phyloP scores from a whole-genome alignment of 305 asterid species.

The Fraxinus albicans region DNA sequence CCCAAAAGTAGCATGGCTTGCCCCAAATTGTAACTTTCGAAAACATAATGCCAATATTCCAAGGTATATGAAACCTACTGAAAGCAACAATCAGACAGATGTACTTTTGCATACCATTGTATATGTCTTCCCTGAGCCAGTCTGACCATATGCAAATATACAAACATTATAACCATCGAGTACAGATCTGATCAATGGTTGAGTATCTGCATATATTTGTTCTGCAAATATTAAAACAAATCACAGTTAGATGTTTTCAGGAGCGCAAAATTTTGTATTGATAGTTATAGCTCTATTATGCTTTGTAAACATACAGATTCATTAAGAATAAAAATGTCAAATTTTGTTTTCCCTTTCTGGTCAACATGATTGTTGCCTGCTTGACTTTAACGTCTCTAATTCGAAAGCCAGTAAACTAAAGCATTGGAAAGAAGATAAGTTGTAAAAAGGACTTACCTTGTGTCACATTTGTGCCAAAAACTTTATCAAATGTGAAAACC shows the following conservation, averaged over 20 bases:
- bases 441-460: slow-evolving; percentile 54
- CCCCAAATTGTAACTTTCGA: not conserved
- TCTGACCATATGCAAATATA: slow-evolving; percentile 93
- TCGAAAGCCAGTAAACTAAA: not conserved
- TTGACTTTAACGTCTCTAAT: not conserved
- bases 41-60: not conserved
- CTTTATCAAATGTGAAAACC: slow-evolving; percentile 81
- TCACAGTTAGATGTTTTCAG: slow-evolving; percentile 18
- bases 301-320: not conserved
- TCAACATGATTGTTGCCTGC: slow-evolving; percentile 4
- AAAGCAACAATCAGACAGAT: slow-evolving; percentile 1
- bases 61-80: not conserved
- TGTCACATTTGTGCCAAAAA: slow-evolving; percentile 65
- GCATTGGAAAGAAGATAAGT: slow-evolving; percentile 21
- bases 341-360: not conserved
- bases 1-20: not conserved
- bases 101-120: slow-evolving; percentile 64
- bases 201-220: slow-evolving; percentile 76
- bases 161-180: slow-evolving; percentile 92
- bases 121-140: slow-evolving; percentile 94
- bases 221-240: slow-evolving; percentile 48
- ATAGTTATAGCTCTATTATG: not conserved
- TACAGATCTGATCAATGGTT: slow-evolving; percentile 79
- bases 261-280: slow-evolving; percentile 9
- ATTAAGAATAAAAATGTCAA: slow-evolving; percentile 14